Percentiles rank a stretch among this genome's conserved stretches.
phyloP scores from a whole-genome alignment of 805 yeast species.

The Candida stauntonica region DNA sequence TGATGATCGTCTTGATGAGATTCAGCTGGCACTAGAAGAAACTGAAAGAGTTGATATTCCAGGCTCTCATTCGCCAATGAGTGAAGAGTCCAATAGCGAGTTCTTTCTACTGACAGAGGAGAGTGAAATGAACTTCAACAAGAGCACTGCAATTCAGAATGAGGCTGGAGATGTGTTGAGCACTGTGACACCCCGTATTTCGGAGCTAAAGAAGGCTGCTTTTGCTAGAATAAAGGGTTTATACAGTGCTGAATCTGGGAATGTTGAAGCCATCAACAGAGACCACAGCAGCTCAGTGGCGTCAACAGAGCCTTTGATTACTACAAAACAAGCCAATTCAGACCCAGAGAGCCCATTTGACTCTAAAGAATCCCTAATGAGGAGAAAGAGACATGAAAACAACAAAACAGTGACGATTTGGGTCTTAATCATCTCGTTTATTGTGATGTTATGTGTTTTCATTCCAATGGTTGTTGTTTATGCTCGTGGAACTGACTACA shows the following conservation, averaged over 20 bases:
- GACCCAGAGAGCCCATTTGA: not conserved
- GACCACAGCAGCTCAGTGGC: too few relatives aligned
- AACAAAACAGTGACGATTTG: slow-evolving; percentile 17
- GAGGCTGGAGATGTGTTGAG: not conserved
- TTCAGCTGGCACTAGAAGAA: not conserved
- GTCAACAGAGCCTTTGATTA: too few relatives aligned
- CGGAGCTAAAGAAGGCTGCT: too few relatives aligned
- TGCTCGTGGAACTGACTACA: slow-evolving; percentile 30
- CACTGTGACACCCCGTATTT: too few relatives aligned
- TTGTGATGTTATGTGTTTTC: slow-evolving; percentile 15
- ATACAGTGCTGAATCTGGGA: too few relatives aligned
- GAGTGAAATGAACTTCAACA: slow-evolving; percentile 2
- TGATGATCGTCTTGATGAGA: too few relatives aligned
- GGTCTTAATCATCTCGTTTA: slow-evolving; percentile 17
- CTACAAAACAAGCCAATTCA: not conserved
- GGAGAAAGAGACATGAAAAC: not conserved
- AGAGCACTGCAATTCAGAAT: not conserved
- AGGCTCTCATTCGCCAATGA: too few relatives aligned
- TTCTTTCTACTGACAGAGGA: slow-evolving; percentile 3
- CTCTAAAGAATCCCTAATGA: not conserved
- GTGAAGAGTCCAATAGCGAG: too few relatives aligned
- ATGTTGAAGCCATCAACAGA: not conserved
- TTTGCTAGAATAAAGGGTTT: too few relatives aligned
- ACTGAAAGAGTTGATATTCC: not conserved
- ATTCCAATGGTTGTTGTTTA: slow-evolving; percentile 25